Conservation (phyloP, 2,329 filamentous ascomycete genomes). For the Fusarium sp. region DNA sequence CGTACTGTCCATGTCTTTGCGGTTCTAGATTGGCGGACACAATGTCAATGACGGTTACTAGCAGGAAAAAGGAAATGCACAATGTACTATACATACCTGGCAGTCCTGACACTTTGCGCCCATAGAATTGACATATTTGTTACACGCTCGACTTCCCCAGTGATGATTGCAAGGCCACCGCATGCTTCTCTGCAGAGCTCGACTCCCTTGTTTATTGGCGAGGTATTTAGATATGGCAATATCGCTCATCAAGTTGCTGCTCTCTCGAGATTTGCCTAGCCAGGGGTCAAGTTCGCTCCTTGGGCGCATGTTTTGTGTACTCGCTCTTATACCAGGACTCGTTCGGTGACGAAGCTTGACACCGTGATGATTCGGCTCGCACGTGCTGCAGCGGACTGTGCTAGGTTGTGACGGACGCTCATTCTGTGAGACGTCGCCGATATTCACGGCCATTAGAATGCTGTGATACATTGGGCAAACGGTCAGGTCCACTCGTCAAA, state of each 20-base stretch:
- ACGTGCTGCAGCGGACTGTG: slow-evolving; percentile 35
- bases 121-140: slow-evolving; percentile 40
- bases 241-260: slow-evolving; percentile 12
- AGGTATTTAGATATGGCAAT: slow-evolving; percentile 1
- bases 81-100: slow-evolving; percentile 34
- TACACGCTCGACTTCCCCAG: slow-evolving; percentile 44
- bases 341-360: slow-evolving; percentile 13
- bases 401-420: slow-evolving; percentile 30
- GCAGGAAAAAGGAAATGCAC: slow-evolving; percentile 15
- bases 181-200: slow-evolving; percentile 26
- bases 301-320: slow-evolving; percentile 16
- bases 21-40: slow-evolving; percentile 29
- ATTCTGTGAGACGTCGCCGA: slow-evolving; percentile 37
- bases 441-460: slow-evolving; percentile 24
- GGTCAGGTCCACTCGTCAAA: slow-evolving; percentile 3
- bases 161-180: slow-evolving; percentile 46
- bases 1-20: slow-evolving; percentile 33
- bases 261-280: slow-evolving; percentile 18
- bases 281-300: slow-evolving; percentile 13
- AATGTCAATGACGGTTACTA: slow-evolving; percentile 29
- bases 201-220: slow-evolving; percentile 1
- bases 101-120: slow-evolving; percentile 43
- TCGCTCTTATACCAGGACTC: slow-evolving; percentile 42
- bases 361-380: slow-evolving; percentile 38
- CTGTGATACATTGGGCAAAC: slow-evolving; percentile 40